Evolutionary conservation across 495 filamentous ascomycete genomes (phyloP).

Genomic region (Oleoguttula mirabilis): DNA sequence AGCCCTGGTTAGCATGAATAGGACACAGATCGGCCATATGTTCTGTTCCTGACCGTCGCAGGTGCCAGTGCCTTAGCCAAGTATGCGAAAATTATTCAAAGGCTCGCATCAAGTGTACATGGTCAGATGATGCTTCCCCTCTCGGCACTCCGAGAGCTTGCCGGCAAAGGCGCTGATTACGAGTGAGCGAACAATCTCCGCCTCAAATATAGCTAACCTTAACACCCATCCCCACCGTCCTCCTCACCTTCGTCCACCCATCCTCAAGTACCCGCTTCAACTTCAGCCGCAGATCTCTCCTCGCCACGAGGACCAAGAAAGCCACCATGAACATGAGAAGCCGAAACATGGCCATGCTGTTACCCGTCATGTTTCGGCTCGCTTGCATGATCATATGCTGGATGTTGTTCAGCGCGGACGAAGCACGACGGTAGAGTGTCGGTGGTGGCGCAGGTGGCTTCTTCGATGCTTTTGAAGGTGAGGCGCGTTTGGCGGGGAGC

Average conservation of each 20-base stretch:
- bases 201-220: slow-evolving; percentile 95
- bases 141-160: no score
- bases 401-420: slow-evolving; percentile 6
- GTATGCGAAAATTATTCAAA: no score
- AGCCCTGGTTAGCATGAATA: no score
- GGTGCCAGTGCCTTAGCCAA: no score
- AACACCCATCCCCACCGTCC: slow-evolving; percentile 89
- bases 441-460: slow-evolving; percentile 21
- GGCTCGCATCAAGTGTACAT: no score
- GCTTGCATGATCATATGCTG: slow-evolving; percentile 33
- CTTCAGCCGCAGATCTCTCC: slow-evolving; percentile 62
- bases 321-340: slow-evolving; percentile 73
- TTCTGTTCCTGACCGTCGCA: no score
- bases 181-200: background rate
- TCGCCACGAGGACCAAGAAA: slow-evolving; percentile 62
- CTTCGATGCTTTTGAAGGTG: slow-evolving; percentile 20
- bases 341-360: slow-evolving; percentile 62
- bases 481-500: background rate
- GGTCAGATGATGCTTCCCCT: no score
- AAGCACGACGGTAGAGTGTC: slow-evolving; percentile 16
- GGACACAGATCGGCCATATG: no score
- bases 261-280: slow-evolving; percentile 51
- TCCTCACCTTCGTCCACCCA: slow-evolving; percentile 71
- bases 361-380: slow-evolving; percentile 49
- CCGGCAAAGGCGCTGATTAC: no score